Conservation (phyloP, 1,139 yeast genomes). For the Yamadazyma jaroonii region DNA sequence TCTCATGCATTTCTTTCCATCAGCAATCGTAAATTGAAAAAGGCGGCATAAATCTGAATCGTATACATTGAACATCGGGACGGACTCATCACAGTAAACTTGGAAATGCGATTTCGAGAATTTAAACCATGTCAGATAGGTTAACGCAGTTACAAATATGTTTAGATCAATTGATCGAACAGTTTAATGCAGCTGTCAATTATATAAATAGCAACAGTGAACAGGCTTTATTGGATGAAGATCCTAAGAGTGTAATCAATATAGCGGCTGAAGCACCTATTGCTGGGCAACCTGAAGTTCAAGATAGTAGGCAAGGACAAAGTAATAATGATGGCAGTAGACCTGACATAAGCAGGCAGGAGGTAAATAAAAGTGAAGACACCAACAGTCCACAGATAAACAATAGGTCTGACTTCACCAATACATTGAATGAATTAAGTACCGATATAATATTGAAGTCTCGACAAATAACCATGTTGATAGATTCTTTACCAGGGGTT, state of each 20-base stretch:
- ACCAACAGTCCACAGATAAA: constrained; percentile 16
- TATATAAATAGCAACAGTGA: constrained; percentile 62
- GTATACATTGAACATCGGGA: too few species aligned
- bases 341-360: constrained; percentile 5
- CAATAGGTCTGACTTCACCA: constrained; percentile 34
- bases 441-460: constrained; percentile 83
- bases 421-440: constrained; percentile 69
- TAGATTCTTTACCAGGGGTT: constrained; percentile 89
- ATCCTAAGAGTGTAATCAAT: constrained; percentile 37
- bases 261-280: constrained; percentile 48
- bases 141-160: constrained; percentile 90
- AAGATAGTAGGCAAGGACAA: constrained; percentile 7
- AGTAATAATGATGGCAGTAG: not conserved
- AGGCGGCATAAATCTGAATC: too few species aligned
- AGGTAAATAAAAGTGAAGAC: constrained; percentile 2
- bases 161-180: constrained; percentile 86
- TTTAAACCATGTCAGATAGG: constrained; percentile 81
- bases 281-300: constrained; percentile 25
- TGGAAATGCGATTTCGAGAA: too few species aligned
- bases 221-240: constrained; percentile 37
- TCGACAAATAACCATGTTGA: constrained; percentile 80
- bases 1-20: too few species aligned
- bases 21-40: too few species aligned
- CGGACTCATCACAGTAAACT: too few species aligned
- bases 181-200: constrained; percentile 86